Percentiles rank a stretch among this genome's conserved stretches.
Conservation (phyloP, 2,329 filamentous ascomycete species). For the Sporothrix humicola region DNA sequence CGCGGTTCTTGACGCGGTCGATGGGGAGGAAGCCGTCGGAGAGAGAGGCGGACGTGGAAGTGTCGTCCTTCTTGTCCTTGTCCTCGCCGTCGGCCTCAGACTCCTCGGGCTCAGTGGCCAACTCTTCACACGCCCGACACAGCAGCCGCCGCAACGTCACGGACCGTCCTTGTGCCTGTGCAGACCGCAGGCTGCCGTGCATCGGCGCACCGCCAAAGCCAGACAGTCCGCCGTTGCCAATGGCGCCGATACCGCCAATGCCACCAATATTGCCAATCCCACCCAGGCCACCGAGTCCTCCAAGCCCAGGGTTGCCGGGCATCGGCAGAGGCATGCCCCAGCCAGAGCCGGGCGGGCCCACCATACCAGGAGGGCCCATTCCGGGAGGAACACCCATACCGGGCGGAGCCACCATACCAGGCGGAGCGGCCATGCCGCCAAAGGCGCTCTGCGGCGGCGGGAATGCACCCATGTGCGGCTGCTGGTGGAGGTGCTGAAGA, state of each 20-base stretch:
- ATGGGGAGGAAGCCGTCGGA: constrained; percentile 66
- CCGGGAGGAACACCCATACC: background rate
- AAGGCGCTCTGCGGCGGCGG: constrained; percentile 20
- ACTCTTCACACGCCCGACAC: constrained; percentile 75
- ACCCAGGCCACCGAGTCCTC: background rate
- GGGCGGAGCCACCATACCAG: constrained; percentile 21
- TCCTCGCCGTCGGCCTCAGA: constrained; percentile 49
- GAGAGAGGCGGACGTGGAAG: too few species aligned
- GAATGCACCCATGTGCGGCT: background rate
- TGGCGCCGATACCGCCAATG: background rate
- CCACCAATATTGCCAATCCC: constrained; percentile 14
- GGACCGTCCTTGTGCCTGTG: constrained; percentile 61
- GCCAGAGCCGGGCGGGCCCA: background rate
- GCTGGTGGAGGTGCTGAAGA: constrained; percentile 6
- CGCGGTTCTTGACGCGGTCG: constrained; percentile 67
- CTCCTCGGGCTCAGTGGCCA: constrained; percentile 45
- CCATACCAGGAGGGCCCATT: background rate
- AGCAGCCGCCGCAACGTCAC: constrained; percentile 74
- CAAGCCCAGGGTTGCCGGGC: background rate
- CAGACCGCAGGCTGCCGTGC: constrained; percentile 42
- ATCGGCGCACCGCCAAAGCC: constrained; percentile 20
- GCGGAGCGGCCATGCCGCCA: constrained; percentile 15
- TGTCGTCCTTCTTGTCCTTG: constrained; percentile 40
- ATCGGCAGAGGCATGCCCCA: constrained; percentile 19
- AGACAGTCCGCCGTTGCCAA: background rate